phyloP scores from a whole-genome alignment of 495 filamentous ascomycete genomes.

The Bacidia rubella region DNA sequence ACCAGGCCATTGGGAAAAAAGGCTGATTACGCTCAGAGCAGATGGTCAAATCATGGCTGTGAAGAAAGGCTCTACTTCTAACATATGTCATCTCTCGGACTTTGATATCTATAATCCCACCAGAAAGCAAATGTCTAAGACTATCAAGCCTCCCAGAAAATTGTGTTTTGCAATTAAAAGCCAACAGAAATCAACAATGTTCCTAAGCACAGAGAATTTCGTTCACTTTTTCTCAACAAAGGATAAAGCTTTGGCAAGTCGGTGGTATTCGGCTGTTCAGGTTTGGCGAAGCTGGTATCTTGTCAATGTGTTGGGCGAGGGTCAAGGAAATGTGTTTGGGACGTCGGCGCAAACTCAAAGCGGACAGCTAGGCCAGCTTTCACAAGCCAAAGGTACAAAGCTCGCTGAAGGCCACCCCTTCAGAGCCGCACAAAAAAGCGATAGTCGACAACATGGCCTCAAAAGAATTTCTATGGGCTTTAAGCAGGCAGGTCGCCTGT shows the following conservation, averaged over 20 bases:
- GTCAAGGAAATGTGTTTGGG: no score
- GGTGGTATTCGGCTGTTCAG: conserved; percentile 59
- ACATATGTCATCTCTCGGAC: conserved; percentile 78
- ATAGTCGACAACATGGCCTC: not conserved
- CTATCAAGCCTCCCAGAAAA: conserved; percentile 60
- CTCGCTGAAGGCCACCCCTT: conserved; percentile 10
- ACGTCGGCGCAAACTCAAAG: not conserved
- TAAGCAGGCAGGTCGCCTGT: not conserved
- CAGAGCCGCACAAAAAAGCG: no score
- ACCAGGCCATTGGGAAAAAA: conserved; percentile 75
- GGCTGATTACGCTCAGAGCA: conserved; percentile 56
- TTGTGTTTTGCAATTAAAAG: conserved; percentile 83
- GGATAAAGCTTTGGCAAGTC: conserved; percentile 47
- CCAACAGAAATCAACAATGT: conserved; percentile 80
- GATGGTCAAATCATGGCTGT: conserved; percentile 64
- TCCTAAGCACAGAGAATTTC: conserved; percentile 68
- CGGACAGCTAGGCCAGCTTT: not conserved
- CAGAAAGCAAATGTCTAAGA: conserved; percentile 44
- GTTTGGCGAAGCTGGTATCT: conserved; percentile 85
- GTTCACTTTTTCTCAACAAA: conserved; percentile 84
- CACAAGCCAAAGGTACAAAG: no score
- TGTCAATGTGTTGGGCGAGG: conserved; percentile 49
- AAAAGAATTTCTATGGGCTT: not conserved
- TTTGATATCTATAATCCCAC: conserved; percentile 84
- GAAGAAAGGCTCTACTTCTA: conserved; percentile 57